Evolutionary conservation across 2,329 filamentous ascomycete genomes (phyloP), one percentile per base, ranked within the genome.

Genomic region (Penicillium hesseltinei): DNA sequence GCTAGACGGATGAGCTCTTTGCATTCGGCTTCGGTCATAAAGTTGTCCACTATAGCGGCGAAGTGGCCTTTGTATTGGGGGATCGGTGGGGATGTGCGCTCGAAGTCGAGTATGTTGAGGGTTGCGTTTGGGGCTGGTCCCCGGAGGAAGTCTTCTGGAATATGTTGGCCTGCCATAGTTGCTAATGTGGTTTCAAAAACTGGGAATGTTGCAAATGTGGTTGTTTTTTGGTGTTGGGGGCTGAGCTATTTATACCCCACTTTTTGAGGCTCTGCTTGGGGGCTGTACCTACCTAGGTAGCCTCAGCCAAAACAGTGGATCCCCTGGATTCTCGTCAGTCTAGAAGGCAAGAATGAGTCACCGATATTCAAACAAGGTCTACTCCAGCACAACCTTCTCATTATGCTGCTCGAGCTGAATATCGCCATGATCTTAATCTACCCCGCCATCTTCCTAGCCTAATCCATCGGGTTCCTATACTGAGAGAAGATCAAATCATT

Each of bases 1-100:
- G 81, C 82, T 6, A 81, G 78, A 51, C 77, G 79, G 17, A 81
- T 72, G 5, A 91, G 77, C 33, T 79, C 67, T 0, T 73, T 68
- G 72, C 89, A 92, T 76, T 92, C 90, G 9, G 75, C 70, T n/a
- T 79, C 75, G 13, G 80, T 83, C 56, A 89, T 69, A n/a, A 86
- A 81, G 59, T 86, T 78, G 70, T 90, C 86, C 5, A 90, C 77
- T 0, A 89, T 74, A 8, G 83, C 80, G 5, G 87, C 88, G 70
- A 85, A 87, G 17, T 73, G 65, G 33, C 76, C 74, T 25, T 77
- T 71, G 73, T 85, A 86, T 62, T 83, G 77, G 1, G 80, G 80
- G 3, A 90, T 60, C 1, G 69, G 57, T 2, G 70, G 69, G 0
- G 66, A 62, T 19, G 78, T 80, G 45, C 74, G 66, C 9, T 69